Evolutionary conservation across 192 early-diverging fungal genomes (phyloP).

Genomic region (Dimargaris xerosporica): DNA sequence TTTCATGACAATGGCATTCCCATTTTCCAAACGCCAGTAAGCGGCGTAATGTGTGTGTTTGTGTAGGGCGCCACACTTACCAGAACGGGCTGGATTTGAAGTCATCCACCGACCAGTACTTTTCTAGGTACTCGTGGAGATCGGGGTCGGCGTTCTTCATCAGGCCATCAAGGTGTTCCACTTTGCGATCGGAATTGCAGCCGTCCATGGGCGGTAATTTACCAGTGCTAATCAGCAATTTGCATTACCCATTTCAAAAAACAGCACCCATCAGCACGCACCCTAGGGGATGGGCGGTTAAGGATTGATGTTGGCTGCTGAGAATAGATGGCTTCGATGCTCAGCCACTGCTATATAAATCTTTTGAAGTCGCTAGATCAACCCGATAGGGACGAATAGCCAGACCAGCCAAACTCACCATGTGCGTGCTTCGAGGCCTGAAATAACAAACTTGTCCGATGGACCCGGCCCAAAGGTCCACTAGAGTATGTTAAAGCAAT

Average conservation of each 20-base stretch:
- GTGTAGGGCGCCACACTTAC: too few species aligned
- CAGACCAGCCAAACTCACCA: background rate
- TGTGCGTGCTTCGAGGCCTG: background rate
- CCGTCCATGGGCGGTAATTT: background rate
- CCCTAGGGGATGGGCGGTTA: background rate
- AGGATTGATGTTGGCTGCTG: background rate
- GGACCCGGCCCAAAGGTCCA: background rate
- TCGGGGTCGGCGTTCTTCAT: background rate
- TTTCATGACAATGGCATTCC: too few species aligned
- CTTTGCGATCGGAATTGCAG: background rate
- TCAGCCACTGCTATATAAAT: background rate
- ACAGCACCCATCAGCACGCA: background rate
- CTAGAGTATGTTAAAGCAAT: background rate
- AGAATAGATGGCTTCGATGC: background rate
- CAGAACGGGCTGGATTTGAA: background rate
- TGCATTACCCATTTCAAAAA: background rate
- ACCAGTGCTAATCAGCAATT: background rate
- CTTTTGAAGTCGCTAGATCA: background rate
- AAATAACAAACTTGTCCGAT: background rate
- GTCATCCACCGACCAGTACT: background rate
- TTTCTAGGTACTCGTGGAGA: background rate
- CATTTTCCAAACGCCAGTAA: too few species aligned
- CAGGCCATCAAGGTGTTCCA: background rate
- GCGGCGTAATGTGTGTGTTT: too few species aligned
- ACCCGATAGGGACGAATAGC: background rate